These are phyloP conservation scores for Fraxinus quadrangulata DNA, from an alignment of 257 asterid genomes.

Conservation along the genomic window DNA sequence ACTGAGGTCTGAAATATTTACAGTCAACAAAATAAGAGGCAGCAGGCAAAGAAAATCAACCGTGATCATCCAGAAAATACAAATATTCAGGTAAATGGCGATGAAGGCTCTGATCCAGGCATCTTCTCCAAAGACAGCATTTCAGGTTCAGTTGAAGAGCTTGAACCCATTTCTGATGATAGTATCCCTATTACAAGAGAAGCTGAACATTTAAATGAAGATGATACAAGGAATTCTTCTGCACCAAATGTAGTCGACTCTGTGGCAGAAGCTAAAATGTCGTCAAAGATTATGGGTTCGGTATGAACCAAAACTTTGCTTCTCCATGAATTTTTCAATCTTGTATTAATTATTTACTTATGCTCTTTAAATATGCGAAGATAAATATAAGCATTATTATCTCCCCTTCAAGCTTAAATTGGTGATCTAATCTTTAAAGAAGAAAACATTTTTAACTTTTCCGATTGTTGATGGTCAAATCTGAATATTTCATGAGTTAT, in stretches of 20 bases:
- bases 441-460: background rate
- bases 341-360: background rate
- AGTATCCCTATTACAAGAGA: slow-evolving; percentile 34
- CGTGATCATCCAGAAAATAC: slow-evolving; percentile 43
- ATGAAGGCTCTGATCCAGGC: slow-evolving; percentile 41
- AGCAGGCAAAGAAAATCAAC: slow-evolving; percentile 55
- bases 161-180: slow-evolving; percentile 28
- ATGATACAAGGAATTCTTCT: slow-evolving; percentile 29
- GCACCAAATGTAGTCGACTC: slow-evolving; percentile 35
- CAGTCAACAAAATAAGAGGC: slow-evolving; percentile 72
- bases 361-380: background rate
- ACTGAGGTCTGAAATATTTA: slow-evolving; percentile 31
- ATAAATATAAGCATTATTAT: background rate
- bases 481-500: background rate
- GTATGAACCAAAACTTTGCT: slow-evolving; percentile 34
- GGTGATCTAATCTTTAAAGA: slow-evolving; percentile 5
- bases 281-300: slow-evolving; percentile 33
- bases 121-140: slow-evolving; percentile 29
- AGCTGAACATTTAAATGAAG: slow-evolving; percentile 35
- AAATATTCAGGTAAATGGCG: slow-evolving; percentile 41
- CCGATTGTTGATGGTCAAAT: slow-evolving; percentile 13
- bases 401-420: background rate
- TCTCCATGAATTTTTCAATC: background rate
- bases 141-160: slow-evolving; percentile 41
- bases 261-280: slow-evolving; percentile 28